phyloP scores from a whole-genome alignment of 106 monocot species.

The Chionographis japonica region DNA sequence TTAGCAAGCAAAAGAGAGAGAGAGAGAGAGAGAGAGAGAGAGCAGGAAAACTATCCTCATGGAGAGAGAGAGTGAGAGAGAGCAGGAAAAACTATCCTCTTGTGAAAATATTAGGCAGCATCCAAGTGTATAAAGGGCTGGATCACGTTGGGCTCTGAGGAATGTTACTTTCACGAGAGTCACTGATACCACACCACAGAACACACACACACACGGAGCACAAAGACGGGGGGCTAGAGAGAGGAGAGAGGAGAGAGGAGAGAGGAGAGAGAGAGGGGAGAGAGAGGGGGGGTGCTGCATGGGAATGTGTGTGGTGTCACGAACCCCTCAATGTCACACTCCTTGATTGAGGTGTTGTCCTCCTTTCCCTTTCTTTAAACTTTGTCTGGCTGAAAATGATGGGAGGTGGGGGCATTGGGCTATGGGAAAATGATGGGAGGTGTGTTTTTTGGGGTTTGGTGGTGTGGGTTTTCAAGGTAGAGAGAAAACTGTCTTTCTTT shows the following conservation, averaged over 20 bases:
- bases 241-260: neutral
- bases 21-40: neutral
- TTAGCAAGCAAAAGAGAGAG: constrained; percentile 2
- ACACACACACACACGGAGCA: neutral
- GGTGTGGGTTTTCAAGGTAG: neutral
- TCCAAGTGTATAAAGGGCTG: constrained; percentile 1
- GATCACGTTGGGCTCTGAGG: neutral
- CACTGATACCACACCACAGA: constrained; percentile 11
- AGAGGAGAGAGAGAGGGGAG: neutral
- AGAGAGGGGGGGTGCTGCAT: constrained; percentile 11
- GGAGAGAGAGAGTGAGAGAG: constrained; percentile 2
- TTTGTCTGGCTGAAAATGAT: constrained; percentile 43
- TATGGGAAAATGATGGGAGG: constrained; percentile 21
- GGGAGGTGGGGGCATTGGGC: constrained; percentile 22
- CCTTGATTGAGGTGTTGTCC: neutral
- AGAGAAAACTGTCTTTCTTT: neutral
- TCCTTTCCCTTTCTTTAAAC: constrained; percentile 8
- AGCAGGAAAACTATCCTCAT: neutral
- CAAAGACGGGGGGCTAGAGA: neutral
- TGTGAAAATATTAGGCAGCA: neutral
- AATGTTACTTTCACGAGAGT: constrained; percentile 14
- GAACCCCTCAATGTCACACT: constrained; percentile 1
- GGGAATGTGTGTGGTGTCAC: constrained; percentile 36
- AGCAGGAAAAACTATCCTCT: neutral
- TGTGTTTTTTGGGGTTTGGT: constrained; percentile 26